These are phyloP conservation scores for Aspergillus caelatus DNA, from an alignment of 2,329 filamentous ascomycete species.

Conservation along the genomic window DNA sequence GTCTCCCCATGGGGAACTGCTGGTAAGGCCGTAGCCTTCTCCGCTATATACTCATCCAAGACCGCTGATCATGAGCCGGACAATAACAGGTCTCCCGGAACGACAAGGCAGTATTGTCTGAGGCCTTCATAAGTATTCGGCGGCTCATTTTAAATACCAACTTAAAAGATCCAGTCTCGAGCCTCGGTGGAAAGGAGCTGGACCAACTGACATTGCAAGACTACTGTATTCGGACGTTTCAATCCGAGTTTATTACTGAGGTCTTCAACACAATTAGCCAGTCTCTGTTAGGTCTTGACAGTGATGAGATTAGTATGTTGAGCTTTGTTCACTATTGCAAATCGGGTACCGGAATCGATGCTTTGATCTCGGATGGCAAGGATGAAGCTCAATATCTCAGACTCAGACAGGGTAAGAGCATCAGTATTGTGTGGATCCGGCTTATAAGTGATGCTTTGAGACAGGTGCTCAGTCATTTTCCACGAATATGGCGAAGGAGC, in stretches of 20 bases:
- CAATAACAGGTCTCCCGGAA: background rate
- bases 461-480: conserved; percentile 42
- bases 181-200: conserved; percentile 9
- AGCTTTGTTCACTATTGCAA: conserved; percentile 61
- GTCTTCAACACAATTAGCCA: conserved; percentile 39
- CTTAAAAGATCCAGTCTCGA: conserved; percentile 9
- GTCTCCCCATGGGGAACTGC: conserved; percentile 9
- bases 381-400: conserved; percentile 57
- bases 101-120: background rate
- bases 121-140: background rate
- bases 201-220: conserved; percentile 12
- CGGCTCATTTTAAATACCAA: conserved; percentile 1
- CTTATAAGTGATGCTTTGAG: too few relatives aligned
- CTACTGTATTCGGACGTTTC: conserved; percentile 4
- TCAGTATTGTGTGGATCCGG: background rate
- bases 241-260: conserved; percentile 35
- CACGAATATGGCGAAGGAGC: conserved; percentile 37
- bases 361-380: conserved; percentile 55
- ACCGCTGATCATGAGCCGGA: too few relatives aligned
- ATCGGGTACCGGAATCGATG: conserved; percentile 54
- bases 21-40: conserved; percentile 1
- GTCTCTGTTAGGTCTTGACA: conserved; percentile 55
- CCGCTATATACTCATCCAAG: background rate
- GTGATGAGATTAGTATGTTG: conserved; percentile 52
- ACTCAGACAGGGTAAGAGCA: conserved; percentile 45